Base-by-base conservation (phyloP, 2,329 filamentous ascomycete species). In the Chaetomium sp. region DNA sequence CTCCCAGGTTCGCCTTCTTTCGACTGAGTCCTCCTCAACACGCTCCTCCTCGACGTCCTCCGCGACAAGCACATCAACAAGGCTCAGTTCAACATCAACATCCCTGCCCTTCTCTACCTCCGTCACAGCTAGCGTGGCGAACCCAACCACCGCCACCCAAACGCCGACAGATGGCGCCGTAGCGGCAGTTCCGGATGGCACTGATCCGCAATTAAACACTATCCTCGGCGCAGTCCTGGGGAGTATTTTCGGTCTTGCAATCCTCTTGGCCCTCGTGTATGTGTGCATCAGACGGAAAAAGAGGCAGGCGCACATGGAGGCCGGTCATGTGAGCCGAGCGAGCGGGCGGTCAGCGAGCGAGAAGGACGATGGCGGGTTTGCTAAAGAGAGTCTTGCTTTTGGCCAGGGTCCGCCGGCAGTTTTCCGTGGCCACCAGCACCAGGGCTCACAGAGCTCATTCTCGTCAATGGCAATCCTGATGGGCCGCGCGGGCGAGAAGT, bases 221-320 rank as follows among this genome's bases (percentile, higher is more conserved):
- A 89, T 97, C 31, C 83, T 97, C 1, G 93, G 91, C 38, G 91
- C 91, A 58, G 91, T 91, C 0, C 82, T 98, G 0, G 93, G 93
- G 13, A 87, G 89, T n/a, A 87, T 97, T 25, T 85, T 91, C 60
- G 92, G 90, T 21, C 80, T 92, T 60, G 87, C 90, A 23, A 78
- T 87, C 0, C 74, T 97, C 7, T 79, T 96, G n/a, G 82, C 90
- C 29, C 75, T 91, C 1, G 74, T 92, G n/a, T 82, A 97, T 23
- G 80, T 95, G 58, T 81, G 90, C 31, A 78, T 93, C 27, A 83
- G 85, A 73, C 85, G 84, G 69, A 83, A 82, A 65, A 82, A 84
- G 70, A 83, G 83, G 70, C 84, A 80, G 62, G 78, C 80, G 58
- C 82, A 82, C 61, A 74, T 77, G 47, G 83, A 85, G 65, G 78